Evolutionary conservation across 1,284 basidiomycete species (phyloP), one percentile per base, ranked within the genome.

Genomic region (Sporisorium exsertum): DNA sequence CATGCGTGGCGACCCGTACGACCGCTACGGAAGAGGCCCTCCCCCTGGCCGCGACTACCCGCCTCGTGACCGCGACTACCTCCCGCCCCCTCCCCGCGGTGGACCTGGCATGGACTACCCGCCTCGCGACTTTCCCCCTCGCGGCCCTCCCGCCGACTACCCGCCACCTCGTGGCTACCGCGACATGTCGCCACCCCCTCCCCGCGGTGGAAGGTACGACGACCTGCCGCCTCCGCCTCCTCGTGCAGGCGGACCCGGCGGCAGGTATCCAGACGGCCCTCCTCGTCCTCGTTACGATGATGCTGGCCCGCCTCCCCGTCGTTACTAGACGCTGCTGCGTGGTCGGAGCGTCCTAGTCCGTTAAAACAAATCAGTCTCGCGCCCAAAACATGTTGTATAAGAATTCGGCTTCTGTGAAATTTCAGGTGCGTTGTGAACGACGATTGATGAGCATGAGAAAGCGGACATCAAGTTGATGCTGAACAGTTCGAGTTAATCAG

Each of bases 141-240:
- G 80, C 42, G 78, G 75, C 18, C 72, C 80, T 47, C 72, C 74
- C 13, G 78, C 64, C 2, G 72, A 71, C 62, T 78, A 79, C 71
- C 70, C 74, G n/a, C 80, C 80, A 15, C 77, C 80, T 12, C 59
- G 79, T 18, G 69, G 72, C 15, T 72, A 79, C 70, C 58, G 76
- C n/a, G 72, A 72, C 40, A 54, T 73, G 51, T 64, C 67, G 26
- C 71, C 72, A 52, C 75, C 76, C 16, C 80, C 79, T 61, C 64
- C 65, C 20, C 61, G 73, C 33, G 71, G 64, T 54, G 59, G 72
- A 22, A 40, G 77, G 20, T 78, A 80, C 66, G 80, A 78, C 45
- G 78, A 77, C 52, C 37, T 68, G 20, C 80, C 80, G 24, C 78
- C 80, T 53, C 78, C 78, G 47, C 75, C 73, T 61, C 73, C 73